Conservation (phyloP, 2,329 filamentous ascomycete genomes). For the Sporothrix pallida region DNA sequence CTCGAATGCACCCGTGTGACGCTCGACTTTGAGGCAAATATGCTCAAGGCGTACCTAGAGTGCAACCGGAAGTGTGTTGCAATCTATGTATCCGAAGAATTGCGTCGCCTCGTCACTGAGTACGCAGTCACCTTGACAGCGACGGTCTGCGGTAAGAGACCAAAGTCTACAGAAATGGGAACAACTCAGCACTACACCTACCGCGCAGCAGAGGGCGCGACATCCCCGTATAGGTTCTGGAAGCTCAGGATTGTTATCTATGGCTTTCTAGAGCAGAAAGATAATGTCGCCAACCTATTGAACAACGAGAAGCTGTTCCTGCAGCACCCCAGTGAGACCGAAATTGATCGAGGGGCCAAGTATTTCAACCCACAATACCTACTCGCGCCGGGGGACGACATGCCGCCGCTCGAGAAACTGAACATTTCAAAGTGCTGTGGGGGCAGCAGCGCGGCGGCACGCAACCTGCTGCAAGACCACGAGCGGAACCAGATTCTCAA, state of each 20-base stretch:
- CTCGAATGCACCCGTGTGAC: constrained; percentile 1
- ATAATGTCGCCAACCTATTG: neutral
- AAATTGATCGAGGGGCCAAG: constrained; percentile 23
- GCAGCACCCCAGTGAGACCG: constrained; percentile 6
- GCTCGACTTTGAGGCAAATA: constrained; percentile 3
- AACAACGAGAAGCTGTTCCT: constrained; percentile 9
- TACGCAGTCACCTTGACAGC: constrained; percentile 1
- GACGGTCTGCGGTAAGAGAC: constrained; percentile 12
- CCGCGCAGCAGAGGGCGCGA: neutral
- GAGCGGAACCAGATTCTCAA: constrained; percentile 13
- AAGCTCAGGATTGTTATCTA: constrained; percentile 16
- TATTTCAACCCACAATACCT: constrained; percentile 21
- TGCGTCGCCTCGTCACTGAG: constrained; percentile 6
- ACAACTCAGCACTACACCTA: neutral
- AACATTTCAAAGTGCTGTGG: constrained; percentile 1
- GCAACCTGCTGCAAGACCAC: constrained; percentile 9
- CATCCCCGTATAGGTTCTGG: neutral
- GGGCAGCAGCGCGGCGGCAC: constrained; percentile 1
- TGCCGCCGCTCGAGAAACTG: constrained; percentile 1
- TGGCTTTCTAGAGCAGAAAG: neutral
- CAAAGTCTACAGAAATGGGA: neutral
- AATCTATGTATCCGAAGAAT: constrained; percentile 2
- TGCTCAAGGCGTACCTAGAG: constrained; percentile 13
- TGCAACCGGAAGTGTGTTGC: neutral
- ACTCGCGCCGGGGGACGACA: neutral